Evolutionary conservation across 2,329 filamentous ascomycete genomes (phyloP), one percentile per base, ranked within the genome.

Genomic region (Aspergillus glaucus): DNA sequence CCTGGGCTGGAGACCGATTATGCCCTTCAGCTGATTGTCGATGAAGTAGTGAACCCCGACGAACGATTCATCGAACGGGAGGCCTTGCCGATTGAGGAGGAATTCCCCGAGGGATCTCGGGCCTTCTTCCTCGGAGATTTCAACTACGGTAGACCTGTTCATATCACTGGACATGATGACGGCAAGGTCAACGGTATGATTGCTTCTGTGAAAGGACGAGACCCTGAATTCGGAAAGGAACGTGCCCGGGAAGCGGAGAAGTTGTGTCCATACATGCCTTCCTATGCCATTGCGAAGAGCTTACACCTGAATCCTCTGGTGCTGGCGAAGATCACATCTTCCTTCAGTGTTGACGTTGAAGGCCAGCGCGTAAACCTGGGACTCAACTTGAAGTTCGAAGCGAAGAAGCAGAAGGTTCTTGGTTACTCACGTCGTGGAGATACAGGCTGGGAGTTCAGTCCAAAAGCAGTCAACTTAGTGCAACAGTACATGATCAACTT

Each of bases 381-480:
- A 0, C 77, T 98, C 52, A 98, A 98, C 62, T 78, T 98, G 57
- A 98, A 98, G 68, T 98, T 98, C 51, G 93, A 98, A 66, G 88
- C 83, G 2, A 92, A 88, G 72, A 95, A 96, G 70, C 79, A 91
- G 59, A 98, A 98, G 73, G 93, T 98, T 6, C 74, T 98, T 28
- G 93, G 93, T 0, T 98, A 96, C 69, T 95, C 92, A 21, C 86
- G 90, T 59, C 93, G 93, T 63, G 85, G 84, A 3, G 77, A 82
- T 10, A 86, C 82, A 24, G 93, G 94, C 5, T 98, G 94, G 94
- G 93, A 98, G 68, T 98, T 95, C 67, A 96, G 91, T 62, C 79
- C 82, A 44, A 85, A 88, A 57, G 91, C 93, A 1, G 78, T 96
- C 49, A 79, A 85, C 42, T 73, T 98, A 47, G 81, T 98, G 46